A percentile compares a stretch with the other conserved stretches of the same genome.
These are phyloP conservation scores for Verticillium nonalfalfae DNA, from an alignment of 2,329 filamentous ascomycete species.

Conservation along the genomic window DNA sequence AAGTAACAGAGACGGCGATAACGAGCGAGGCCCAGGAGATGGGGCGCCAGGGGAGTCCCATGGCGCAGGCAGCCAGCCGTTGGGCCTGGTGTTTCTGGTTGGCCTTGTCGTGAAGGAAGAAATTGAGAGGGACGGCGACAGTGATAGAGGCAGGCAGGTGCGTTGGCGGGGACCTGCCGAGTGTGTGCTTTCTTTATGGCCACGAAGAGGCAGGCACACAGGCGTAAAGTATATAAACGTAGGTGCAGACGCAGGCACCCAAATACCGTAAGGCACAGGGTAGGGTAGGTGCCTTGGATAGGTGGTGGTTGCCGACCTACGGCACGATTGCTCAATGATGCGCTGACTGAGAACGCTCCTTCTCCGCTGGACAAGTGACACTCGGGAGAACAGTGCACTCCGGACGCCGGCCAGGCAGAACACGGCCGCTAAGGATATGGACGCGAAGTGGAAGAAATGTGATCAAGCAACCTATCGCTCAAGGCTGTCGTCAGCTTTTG, in stretches of 20 bases:
- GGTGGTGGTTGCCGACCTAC: too few relatives aligned
- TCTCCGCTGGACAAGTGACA: not conserved
- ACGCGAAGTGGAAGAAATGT: not conserved
- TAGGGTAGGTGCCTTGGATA: too few relatives aligned
- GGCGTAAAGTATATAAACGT: not conserved
- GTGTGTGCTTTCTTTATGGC: not conserved
- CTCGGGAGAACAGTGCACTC: not conserved
- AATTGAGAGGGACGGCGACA: not conserved
- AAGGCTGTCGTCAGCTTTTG: not conserved
- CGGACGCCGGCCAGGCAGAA: not conserved
- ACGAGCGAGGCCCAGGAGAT: constrained; percentile 5
- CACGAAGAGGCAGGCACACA: not conserved
- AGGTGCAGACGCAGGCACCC: not conserved
- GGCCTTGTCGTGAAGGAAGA: not conserved
- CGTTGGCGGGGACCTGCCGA: too few relatives aligned
- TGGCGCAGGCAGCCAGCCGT: not conserved
- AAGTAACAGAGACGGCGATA: constrained; percentile 4
- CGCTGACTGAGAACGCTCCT: not conserved
- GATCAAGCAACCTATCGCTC: not conserved
- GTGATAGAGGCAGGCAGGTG: not conserved
- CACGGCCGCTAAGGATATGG: not conserved
- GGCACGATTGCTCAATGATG: too few relatives aligned
- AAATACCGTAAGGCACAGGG: too few relatives aligned
- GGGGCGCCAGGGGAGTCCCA: constrained; percentile 7
- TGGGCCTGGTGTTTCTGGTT: not conserved